These are phyloP conservation scores for Rutstroemia sydowiana DNA, from an alignment of 2,329 filamentous ascomycete genomes.

Conservation along the genomic window DNA sequence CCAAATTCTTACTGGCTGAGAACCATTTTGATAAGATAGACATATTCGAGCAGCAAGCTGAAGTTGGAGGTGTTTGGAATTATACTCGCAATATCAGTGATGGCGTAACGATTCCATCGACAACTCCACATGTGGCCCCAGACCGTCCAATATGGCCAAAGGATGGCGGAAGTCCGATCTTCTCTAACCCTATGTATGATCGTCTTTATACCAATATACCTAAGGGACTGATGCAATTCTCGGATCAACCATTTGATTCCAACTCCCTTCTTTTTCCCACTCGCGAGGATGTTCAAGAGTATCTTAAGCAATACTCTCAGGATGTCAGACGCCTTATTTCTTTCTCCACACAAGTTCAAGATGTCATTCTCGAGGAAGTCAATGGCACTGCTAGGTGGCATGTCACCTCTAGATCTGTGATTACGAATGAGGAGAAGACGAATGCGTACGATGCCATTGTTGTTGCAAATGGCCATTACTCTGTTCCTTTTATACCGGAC, in stretches of 20 bases:
- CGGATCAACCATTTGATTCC: slow-evolving; percentile 58
- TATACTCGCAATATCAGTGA: slow-evolving; percentile 48
- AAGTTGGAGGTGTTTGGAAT: slow-evolving; percentile 80
- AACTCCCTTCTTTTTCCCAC: slow-evolving; percentile 67
- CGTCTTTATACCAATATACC: slow-evolving; percentile 82
- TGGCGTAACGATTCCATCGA: slow-evolving; percentile 56
- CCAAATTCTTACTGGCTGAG: slow-evolving; percentile 73
- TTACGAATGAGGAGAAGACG: slow-evolving; percentile 18
- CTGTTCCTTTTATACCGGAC: slow-evolving; percentile 58
- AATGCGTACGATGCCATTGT: slow-evolving; percentile 61
- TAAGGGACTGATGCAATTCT: slow-evolving; percentile 71
- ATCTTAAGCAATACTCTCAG: slow-evolving; percentile 60
- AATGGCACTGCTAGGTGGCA: slow-evolving; percentile 48
- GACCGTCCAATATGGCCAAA: slow-evolving; percentile 54
- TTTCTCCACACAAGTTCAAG: slow-evolving; percentile 64
- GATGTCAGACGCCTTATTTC: slow-evolving; percentile 60
- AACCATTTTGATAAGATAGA: slow-evolving; percentile 62
- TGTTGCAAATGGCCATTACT: slow-evolving; percentile 69
- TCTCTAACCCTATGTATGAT: slow-evolving; percentile 80
- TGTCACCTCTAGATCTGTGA: slow-evolving; percentile 23
- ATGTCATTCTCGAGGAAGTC: slow-evolving; percentile 37
- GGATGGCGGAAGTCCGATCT: slow-evolving; percentile 40
- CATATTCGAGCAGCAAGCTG: slow-evolving; percentile 73
- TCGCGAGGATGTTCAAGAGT: slow-evolving; percentile 62
- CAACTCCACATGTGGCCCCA: slow-evolving; percentile 52